Conservation (phyloP, 345 rosid genomes). For the Triadica sebifera region DNA sequence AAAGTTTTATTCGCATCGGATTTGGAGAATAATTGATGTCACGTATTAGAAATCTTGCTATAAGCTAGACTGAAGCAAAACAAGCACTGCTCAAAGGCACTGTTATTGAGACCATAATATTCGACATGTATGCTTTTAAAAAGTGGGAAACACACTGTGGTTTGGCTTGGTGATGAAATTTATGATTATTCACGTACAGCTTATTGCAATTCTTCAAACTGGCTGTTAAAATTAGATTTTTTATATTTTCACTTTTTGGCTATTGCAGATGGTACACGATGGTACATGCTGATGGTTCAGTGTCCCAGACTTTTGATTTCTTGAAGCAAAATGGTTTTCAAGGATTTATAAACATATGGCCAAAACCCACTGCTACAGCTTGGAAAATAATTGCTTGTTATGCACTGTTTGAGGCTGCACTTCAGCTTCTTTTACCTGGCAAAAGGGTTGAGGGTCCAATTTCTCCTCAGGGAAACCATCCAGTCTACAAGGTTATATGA, state of each 20-base stretch:
- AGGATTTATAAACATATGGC: constrained; percentile 78
- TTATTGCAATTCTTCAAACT: neutral
- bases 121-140: too few relatives aligned
- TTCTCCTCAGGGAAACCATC: constrained; percentile 82
- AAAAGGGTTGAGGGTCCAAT: constrained; percentile 84
- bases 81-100: neutral
- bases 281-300: constrained; percentile 92
- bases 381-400: constrained; percentile 74
- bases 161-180: neutral
- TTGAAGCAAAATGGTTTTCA: constrained; percentile 60
- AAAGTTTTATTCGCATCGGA: neutral
- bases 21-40: neutral
- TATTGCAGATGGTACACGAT: constrained; percentile 85
- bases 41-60: neutral
- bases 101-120: neutral
- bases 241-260: neutral
- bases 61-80: neutral
- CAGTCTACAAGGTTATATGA: constrained; percentile 73
- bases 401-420: constrained; percentile 85
- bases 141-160: neutral
- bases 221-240: neutral
- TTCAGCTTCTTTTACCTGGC: constrained; percentile 91
- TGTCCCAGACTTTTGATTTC: constrained; percentile 49
- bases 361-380: constrained; percentile 66
- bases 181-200: neutral